Percentiles rank a stretch among this genome's conserved stretches.
These are phyloP conservation scores for Daedalea quercina DNA, from an alignment of 768 basidiomycete genomes.

Conservation along the genomic window DNA sequence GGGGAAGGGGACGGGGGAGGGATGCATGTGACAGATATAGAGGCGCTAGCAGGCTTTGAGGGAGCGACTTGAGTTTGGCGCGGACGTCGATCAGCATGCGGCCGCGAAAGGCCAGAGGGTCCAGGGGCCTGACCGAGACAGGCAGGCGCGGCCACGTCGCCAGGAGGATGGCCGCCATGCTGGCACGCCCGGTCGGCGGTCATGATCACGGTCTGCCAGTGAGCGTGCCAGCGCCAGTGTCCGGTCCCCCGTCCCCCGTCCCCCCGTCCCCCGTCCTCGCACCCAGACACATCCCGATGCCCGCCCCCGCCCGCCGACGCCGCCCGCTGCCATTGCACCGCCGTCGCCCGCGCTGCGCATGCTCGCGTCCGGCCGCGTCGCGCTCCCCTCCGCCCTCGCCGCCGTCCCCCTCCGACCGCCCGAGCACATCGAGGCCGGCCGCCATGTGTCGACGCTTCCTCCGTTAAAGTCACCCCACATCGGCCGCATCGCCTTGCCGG, in stretches of 20 bases:
- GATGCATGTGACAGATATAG: slow-evolving; percentile 22
- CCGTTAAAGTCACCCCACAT: background rate
- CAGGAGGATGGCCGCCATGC: background rate
- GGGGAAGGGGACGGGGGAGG: slow-evolving; percentile 30
- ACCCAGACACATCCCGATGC: background rate
- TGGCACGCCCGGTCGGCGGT: no score
- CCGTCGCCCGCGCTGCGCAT: background rate
- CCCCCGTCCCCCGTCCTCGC: background rate
- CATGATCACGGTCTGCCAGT: no score
- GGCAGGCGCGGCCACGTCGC: background rate
- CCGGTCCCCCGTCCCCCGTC: background rate
- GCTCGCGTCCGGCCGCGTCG: background rate
- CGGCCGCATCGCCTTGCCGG: slow-evolving; percentile 2
- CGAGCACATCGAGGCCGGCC: background rate
- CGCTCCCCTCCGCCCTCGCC: background rate
- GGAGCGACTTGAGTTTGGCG: slow-evolving; percentile 7
- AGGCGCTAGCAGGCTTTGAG: slow-evolving; percentile 17
- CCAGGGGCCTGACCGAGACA: slow-evolving; percentile 2
- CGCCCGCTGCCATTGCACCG: background rate
- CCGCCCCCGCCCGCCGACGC: background rate
- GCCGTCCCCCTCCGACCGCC: background rate
- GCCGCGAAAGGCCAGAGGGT: slow-evolving; percentile 1
- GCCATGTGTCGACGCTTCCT: background rate
- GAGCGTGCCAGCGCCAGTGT: background rate
- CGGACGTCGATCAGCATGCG: slow-evolving; percentile 16